phyloP scores from a whole-genome alignment of 371 early-diverging fungal genomes.

The Mucor ambiguus region DNA sequence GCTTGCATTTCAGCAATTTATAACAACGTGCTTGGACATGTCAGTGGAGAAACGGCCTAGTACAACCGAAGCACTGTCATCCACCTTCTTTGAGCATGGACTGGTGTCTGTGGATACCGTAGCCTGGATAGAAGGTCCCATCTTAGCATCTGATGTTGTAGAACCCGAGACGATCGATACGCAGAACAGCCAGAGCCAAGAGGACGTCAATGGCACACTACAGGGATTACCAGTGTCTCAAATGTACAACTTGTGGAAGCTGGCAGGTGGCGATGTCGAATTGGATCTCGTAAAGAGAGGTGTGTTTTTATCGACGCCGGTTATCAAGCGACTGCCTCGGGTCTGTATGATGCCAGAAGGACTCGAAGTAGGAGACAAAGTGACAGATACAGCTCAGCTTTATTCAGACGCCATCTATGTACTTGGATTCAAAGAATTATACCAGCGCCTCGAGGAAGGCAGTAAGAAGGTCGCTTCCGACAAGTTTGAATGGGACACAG shows the following conservation, averaged over 20 bases:
- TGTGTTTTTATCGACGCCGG: constrained; percentile 59
- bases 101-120: not conserved
- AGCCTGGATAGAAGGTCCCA: constrained; percentile 41
- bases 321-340: constrained; percentile 62
- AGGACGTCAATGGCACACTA: constrained; percentile 28
- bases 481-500: constrained; percentile 66
- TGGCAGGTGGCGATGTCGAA: constrained; percentile 72
- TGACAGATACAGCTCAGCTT: constrained; percentile 49
- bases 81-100: constrained; percentile 20
- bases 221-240: constrained; percentile 51
- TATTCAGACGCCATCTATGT: constrained; percentile 57
- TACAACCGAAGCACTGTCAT: constrained; percentile 21
- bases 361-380: constrained; percentile 46
- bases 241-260: constrained; percentile 64
- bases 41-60: constrained; percentile 17
- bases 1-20: constrained; percentile 28
- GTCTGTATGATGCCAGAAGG: constrained; percentile 49
- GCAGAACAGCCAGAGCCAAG: constrained; percentile 11
- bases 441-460: constrained; percentile 47
- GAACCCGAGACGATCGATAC: constrained; percentile 33
- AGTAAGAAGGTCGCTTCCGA: constrained; percentile 35
- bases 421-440: constrained; percentile 59
- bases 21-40: constrained; percentile 31
- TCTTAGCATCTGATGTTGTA: constrained; percentile 39
- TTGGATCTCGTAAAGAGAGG: constrained; percentile 59